phyloP scores from a whole-genome alignment of 2,329 filamentous ascomycete species.

The Aureobasidium musti region DNA sequence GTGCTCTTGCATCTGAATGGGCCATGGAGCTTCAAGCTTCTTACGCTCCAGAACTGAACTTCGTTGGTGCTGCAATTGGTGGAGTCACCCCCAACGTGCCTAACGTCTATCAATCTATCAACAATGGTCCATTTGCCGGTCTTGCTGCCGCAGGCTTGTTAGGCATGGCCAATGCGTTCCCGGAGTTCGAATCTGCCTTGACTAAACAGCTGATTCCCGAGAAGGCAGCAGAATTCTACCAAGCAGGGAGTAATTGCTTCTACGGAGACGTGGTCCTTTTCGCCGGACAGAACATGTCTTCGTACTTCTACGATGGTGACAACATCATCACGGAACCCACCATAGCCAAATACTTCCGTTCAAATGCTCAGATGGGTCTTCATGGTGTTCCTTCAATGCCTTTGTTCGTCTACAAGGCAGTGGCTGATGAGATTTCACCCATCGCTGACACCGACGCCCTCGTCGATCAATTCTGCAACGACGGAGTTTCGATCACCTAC shows the following conservation, averaged over 20 bases:
- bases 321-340: not conserved
- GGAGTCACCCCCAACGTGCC: slow-evolving; percentile 40
- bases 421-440: slow-evolving; percentile 39
- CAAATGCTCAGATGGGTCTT: not conserved
- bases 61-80: slow-evolving; percentile 39
- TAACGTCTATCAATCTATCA: slow-evolving; percentile 35
- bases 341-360: not conserved
- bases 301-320: slow-evolving; percentile 33
- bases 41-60: slow-evolving; percentile 38
- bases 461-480: slow-evolving; percentile 35
- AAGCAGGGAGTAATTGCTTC: slow-evolving; percentile 19
- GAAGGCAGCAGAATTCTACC: slow-evolving; percentile 29
- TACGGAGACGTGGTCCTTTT: slow-evolving; percentile 23
- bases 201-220: slow-evolving; percentile 28
- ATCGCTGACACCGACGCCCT: slow-evolving; percentile 38
- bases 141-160: slow-evolving; percentile 36
- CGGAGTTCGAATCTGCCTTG: slow-evolving; percentile 32
- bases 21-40: slow-evolving; percentile 35
- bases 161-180: slow-evolving; percentile 35
- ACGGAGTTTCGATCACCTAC: not conserved
- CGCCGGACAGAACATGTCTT: slow-evolving; percentile 31
- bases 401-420: slow-evolving; percentile 41
- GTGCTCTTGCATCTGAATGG: slow-evolving; percentile 35
- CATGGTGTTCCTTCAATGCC: slow-evolving; percentile 36
- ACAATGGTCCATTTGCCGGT: slow-evolving; percentile 35